Evolutionary conservation across 805 yeast species (phyloP).

Genomic region (Maudiozyma bulderi): DNA sequence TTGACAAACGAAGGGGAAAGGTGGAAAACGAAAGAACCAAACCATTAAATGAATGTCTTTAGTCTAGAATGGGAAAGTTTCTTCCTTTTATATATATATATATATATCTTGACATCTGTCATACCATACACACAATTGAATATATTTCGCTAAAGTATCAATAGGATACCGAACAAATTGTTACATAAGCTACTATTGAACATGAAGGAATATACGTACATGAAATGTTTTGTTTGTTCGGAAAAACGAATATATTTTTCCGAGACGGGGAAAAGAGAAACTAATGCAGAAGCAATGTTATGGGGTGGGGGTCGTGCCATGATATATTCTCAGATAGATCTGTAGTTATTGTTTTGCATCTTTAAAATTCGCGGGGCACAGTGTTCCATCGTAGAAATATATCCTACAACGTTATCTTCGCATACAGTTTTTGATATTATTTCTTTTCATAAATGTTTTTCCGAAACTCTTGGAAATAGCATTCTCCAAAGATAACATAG

Average conservation of each 20-base stretch:
- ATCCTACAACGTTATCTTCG: not conserved
- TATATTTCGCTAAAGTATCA: no score
- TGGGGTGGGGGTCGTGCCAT: not conserved
- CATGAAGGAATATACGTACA: not conserved
- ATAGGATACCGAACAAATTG: no score
- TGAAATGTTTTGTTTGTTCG: not conserved
- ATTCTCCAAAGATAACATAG: not conserved
- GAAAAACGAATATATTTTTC: not conserved
- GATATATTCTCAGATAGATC: not conserved
- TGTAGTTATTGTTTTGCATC: not conserved
- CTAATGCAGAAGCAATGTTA: slow-evolving; percentile 1
- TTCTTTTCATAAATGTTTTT: not conserved
- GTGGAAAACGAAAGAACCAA: no score
- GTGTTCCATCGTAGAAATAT: not conserved
- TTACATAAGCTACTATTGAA: no score
- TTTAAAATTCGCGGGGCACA: not conserved
- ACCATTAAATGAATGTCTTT: no score
- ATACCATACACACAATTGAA: no score
- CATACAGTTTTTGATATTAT: not conserved
- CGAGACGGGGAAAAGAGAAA: not conserved
- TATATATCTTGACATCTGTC: no score
- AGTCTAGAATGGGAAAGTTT: no score
- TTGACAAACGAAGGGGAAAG: no score
- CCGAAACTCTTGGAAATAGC: not conserved
- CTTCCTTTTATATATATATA: no score